Evolutionary conservation across 2,329 filamentous ascomycete species (phyloP), one percentile per base, ranked within the genome.

Genomic region (Colletotrichum eremochloae): DNA sequence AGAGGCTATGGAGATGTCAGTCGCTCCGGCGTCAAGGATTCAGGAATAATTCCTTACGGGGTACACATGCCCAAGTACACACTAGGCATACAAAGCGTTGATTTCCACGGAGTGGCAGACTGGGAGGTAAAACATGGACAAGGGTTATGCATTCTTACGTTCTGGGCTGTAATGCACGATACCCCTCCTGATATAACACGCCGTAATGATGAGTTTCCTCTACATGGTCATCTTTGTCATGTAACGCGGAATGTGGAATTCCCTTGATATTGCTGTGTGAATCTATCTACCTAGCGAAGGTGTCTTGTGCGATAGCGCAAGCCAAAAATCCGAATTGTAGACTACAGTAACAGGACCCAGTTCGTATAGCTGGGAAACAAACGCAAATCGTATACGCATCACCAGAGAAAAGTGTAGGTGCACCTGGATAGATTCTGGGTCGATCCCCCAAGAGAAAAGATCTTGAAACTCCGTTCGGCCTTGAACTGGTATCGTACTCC

Each of bases 31-130:
- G 69, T 63, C 56, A 38, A 18, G 69, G 20, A 14, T 52, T n/a
- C n/a, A 14, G 53, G 36, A 29, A 42, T 29, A 20, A 5, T 15
- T 29, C 55, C 40, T 31, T 24, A 53, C 14, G 60, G 31, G 33
- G 61, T 50, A 63, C 36, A 48, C 38, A 31, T 66, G 53, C 53
- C 48, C 55, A 58, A 31, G 18, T 52, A 58, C 67, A 69, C 31
- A 67, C 48, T 55, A 65, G 67, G 50, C 57, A 71, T 71, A 46
- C 44, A 67, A 46, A 67, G 67, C 67, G 56, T 71, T 73, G 61
- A 57, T 73, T 69, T 63, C 20, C 64, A 52, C 50, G 55, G 56
- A 31, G 67, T 14, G 57, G 63, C 36, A 55, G 46, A 40, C 29
- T 48, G 46, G 24, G 55, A 5, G 67, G 31, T 15, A 12, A 61